Evolutionary conservation across 495 filamentous ascomycete species (phyloP), one percentile per base, ranked within the genome.

Genomic region (Astrothelium macrocarpum): DNA sequence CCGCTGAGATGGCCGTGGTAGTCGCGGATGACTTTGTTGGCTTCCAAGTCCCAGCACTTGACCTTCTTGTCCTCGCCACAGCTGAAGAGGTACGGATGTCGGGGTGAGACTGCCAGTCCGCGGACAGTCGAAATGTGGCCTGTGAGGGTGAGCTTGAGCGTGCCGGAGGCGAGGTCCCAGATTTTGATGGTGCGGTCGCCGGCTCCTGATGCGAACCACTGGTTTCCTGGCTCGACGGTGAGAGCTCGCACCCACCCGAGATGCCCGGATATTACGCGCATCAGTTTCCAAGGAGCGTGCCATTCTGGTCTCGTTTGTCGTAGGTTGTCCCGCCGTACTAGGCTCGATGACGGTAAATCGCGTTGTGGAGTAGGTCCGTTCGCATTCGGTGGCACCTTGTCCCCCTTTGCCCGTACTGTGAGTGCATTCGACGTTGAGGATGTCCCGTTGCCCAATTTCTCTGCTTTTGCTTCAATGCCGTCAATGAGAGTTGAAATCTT

Each of bases 1-100:
- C 95, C 95, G 66, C 90, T 95, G 2, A 99, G 79, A 76, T 99
- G 95, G 20, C 95, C 95, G 77, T 99, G 95, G 75, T 97, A 97
- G 75, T 99, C 93, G 34, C 94, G 83, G 69, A 99, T 99, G 62
- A 99, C 95, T 76, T 95, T 96, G 75, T 99, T 99, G 9, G 90
- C 94, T 73, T 99, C 95, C 68, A 99, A 75, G 78, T 99, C 95
- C 95, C 95, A 99, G 78, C 95, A 97, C 76, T 97, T 97, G 39
- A 99, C 95, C 91, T 96, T 97, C 82, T 99, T 99, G 74, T 99
- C 95, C 75, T 99, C 95, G 60, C 90, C 95, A 69, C 95, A 97
- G 16, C 90, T 95, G 75, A 97, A 99, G 36, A 99, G 82, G 73
- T 99, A 99, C 1, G 95, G 95, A 74, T 99, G 95, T 59, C 95